Base-by-base conservation (phyloP, 1,284 basidiomycete species). In the Puccinia novopanici region DNA sequence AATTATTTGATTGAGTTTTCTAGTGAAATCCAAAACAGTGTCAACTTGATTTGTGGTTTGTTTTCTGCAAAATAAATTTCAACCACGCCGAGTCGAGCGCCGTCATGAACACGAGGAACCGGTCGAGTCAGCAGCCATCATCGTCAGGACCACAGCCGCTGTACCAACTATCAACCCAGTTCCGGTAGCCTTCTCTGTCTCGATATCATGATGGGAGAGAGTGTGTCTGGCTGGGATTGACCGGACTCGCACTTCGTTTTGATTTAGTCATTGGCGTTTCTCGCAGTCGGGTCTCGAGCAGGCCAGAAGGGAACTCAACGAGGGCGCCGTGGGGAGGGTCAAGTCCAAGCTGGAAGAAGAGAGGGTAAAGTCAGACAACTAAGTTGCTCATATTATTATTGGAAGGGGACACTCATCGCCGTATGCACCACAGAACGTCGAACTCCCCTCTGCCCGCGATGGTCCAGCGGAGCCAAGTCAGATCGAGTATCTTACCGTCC, bases 281-380 rank as follows among this genome's bases (percentile, higher is more conserved):
- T 94, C 94, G 0, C 86, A 87, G 30, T 88, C 90, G 72, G 87
- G 89, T 80, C 89, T 98, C 2, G 87, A 84, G 3, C 84, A 87
- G 12, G 88, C 90, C 68, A 90, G 94, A 22, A 83, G 86, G 24
- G 88, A 89, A 45, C 86, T 95, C 81, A 97, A 95, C 84, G 86
- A 87, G 65, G 90, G 89, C 55, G 92, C 93, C 5, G 91, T 94
- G 40, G 87, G 89, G 72, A 90, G 90, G 3, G 93, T 95, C 83
- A 89, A 89, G 74, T 87, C 88, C 54, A 91, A 92, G 40, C 90
- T 93, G 77, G 93, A 95, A 84, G 88, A 89, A 48, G 92, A 96
- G 83, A 89, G 91, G 89, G 94, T 93, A 37, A 72, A n/a, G 13
- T n/a, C 19, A n/a, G 87, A 85, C 40, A 80, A 68, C 70, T 37